These are phyloP conservation scores for Kluyveromyces dobzhanskii DNA, from an alignment of 805 yeast genomes.

Conservation along the genomic window DNA sequence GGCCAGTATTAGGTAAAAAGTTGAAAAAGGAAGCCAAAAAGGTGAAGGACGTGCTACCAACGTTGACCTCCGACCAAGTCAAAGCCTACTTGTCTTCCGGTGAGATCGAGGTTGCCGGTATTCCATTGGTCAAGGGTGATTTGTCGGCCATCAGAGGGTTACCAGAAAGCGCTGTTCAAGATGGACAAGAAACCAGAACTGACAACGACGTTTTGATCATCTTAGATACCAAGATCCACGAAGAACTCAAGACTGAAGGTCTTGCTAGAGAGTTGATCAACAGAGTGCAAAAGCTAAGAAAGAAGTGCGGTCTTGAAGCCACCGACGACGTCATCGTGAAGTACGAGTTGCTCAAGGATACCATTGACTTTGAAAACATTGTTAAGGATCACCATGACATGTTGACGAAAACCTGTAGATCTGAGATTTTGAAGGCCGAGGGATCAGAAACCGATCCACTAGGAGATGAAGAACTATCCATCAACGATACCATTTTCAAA, in stretches of 20 bases:
- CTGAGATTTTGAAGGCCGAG: slow-evolving; percentile 35
- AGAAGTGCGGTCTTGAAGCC: slow-evolving; percentile 89
- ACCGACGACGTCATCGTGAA: slow-evolving; percentile 92
- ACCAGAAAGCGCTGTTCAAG: slow-evolving; percentile 53
- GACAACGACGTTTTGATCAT: slow-evolving; percentile 85
- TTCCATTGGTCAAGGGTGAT: slow-evolving; percentile 79
- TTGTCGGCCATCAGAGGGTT: slow-evolving; percentile 84
- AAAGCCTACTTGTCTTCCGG: slow-evolving; percentile 66
- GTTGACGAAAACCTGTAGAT: slow-evolving; percentile 71
- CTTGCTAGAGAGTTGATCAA: slow-evolving; percentile 92
- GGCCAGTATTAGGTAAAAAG: slow-evolving; percentile 98
- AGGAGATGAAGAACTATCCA: slow-evolving; percentile 81
- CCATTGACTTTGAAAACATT: slow-evolving; percentile 54
- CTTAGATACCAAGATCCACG: slow-evolving; percentile 78
- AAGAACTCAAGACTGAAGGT: slow-evolving; percentile 88
- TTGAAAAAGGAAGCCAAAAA: slow-evolving; percentile 87
- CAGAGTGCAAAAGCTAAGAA: slow-evolving; percentile 95
- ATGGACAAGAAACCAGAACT: slow-evolving; percentile 81
- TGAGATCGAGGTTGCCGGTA: slow-evolving; percentile 78
- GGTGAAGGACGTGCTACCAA: slow-evolving; percentile 90
- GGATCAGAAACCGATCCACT: slow-evolving; percentile 44
- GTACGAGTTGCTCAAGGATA: slow-evolving; percentile 54
- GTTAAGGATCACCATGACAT: slow-evolving; percentile 57
- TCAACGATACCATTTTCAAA: slow-evolving; percentile 70
- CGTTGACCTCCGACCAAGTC: slow-evolving; percentile 72